Base-by-base conservation (phyloP, 2,329 filamentous ascomycete genomes). In the Phaeomoniella chlamydospora region DNA sequence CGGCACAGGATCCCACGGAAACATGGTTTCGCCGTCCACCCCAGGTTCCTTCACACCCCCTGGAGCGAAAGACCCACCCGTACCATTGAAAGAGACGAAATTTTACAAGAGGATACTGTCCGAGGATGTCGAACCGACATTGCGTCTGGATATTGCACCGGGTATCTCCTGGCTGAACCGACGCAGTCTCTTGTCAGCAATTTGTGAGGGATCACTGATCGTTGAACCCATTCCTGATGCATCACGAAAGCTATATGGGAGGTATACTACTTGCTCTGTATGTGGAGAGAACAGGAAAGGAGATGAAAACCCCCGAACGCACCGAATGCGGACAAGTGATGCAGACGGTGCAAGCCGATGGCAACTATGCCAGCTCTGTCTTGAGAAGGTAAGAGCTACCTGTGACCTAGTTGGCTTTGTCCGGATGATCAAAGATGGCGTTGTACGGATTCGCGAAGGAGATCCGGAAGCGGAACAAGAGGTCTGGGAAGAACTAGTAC, bases 381-480 rank as follows among this genome's bases (percentile, higher is more conserved):
- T 94, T 5, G 72, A 72, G 29, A 77, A 87, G 17, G 72, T 96
- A 13, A 77, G 90, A 35, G 81, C 85, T 1, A 87, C 84, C 2
- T 94, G 90, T 55, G 90, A 94, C 49, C 92, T 94, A 46, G 70
- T 94, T 18, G 84, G 85, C 1, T 96, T 96, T 52, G 57, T 98
- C 37, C 73, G 88, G 32, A 84, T 96, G 59, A 72, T 96, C 39
- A 84, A 88, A 46, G 88, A 94, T 48, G 90, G 90, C 2, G 81
- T 94, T 49, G 90, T 90, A 77, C 46, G 47, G 31, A 40, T 45
- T 18, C 76, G 83, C 35, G 78, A 80, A 10, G 82, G 87, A 33
- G 82, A 81, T 38, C 74, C 80, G 29, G 84, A 90, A 34, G 82
- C 86, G 19, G 84, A 92, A 57, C 84, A 81, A 51, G 74, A 76